Conservation (phyloP, 1,284 basidiomycete genomes). For the Sanghuangporus sanghuang region DNA sequence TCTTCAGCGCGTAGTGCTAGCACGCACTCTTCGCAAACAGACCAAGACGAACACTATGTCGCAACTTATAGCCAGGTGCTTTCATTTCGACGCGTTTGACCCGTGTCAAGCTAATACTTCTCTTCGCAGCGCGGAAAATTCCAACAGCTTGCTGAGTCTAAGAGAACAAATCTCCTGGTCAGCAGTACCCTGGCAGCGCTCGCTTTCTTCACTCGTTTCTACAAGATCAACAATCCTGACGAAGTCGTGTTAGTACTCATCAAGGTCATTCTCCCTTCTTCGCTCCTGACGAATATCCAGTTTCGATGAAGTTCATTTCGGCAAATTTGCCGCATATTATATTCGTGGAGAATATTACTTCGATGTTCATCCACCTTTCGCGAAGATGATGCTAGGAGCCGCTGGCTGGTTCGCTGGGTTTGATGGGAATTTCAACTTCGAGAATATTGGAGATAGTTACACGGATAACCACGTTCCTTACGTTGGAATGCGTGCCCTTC, state of each 20-base stretch:
- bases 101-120: background rate
- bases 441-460: conserved; percentile 94
- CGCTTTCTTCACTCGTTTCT: conserved; percentile 83
- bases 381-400: conserved; percentile 88
- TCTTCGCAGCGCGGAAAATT: conserved; percentile 7
- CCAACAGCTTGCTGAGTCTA: conserved; percentile 16
- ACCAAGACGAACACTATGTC: conserved; percentile 15
- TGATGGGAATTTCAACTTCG: conserved; percentile 91
- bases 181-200: conserved; percentile 63
- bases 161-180: conserved; percentile 27
- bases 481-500: conserved; percentile 87
- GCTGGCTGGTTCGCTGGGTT: conserved; percentile 97
- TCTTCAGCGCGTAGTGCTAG: conserved; percentile 5
- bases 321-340: conserved; percentile 92
- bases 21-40: conserved; percentile 10
- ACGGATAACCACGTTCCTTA: conserved; percentile 86
- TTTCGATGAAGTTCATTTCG: conserved; percentile 97
- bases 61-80: conserved; percentile 14
- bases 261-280: background rate
- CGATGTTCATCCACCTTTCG: conserved; percentile 97
- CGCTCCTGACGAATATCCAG: conserved; percentile 35
- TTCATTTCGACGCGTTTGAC: background rate
- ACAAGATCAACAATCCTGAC: conserved; percentile 90
- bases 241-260: conserved; percentile 81
- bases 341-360: conserved; percentile 94